Conservation (phyloP, 768 basidiomycete species). For the Rickenella mellea region DNA sequence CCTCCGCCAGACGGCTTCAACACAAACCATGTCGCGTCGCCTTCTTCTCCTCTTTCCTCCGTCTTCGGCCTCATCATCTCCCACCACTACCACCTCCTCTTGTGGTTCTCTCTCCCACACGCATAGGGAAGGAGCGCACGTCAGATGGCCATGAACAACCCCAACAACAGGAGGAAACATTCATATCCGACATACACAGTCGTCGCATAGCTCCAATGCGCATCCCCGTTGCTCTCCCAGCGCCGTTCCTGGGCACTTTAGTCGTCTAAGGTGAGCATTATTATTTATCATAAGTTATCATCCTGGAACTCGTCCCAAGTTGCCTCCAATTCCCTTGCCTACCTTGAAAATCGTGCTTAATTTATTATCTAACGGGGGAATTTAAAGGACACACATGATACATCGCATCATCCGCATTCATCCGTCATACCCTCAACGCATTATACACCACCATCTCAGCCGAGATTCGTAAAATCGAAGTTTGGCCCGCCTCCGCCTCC, state of each 20-base stretch:
- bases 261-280: constrained; percentile 55
- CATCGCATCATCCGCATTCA: constrained; percentile 56
- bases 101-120: background rate
- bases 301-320: background rate
- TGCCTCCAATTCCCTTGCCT: no score
- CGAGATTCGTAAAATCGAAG: constrained; percentile 38
- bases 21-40: constrained; percentile 52
- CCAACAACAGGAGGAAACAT: background rate
- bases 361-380: constrained; percentile 6
- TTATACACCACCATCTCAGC: constrained; percentile 60
- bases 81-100: background rate
- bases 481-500: constrained; percentile 17
- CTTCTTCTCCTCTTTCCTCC: no score
- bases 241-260: constrained; percentile 61
- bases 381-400: constrained; percentile 67
- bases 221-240: constrained; percentile 57
- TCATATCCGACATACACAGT: constrained; percentile 35
- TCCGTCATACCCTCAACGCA: constrained; percentile 68
- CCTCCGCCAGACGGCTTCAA: constrained; percentile 61
- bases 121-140: background rate
- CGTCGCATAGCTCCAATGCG: constrained; percentile 57
- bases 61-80: background rate
- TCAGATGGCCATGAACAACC: constrained; percentile 1
- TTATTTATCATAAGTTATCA: background rate
- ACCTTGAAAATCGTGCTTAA: no score